A percentile compares a stretch with the other conserved stretches of the same genome.
Evolutionary conservation across 768 basidiomycete species (phyloP).

Genomic region (Mycena pura): DNA sequence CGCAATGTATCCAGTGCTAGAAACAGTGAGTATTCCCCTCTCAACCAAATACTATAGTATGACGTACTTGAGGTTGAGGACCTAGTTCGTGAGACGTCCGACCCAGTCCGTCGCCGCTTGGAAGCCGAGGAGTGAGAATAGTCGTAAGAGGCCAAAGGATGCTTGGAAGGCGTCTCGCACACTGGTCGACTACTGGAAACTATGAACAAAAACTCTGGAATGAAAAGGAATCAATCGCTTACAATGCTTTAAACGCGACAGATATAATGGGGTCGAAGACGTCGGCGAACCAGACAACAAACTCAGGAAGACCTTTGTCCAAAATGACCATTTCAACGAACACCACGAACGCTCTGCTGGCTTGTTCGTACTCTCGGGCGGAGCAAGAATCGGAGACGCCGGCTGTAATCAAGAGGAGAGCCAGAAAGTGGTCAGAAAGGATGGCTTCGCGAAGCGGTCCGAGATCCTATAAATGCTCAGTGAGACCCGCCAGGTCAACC

Average conservation of each 20-base stretch:
- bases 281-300: conserved; percentile 9
- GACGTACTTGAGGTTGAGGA: not conserved
- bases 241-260: conserved; percentile 4
- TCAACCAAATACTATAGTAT: not conserved
- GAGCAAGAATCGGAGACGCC: conserved; percentile 7
- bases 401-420: not conserved
- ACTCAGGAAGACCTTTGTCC: conserved; percentile 12
- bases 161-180: not conserved
- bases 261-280: conserved; percentile 12
- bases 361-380: conserved; percentile 1
- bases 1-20: conserved; percentile 5
- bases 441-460: conserved; percentile 10
- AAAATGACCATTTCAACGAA: conserved; percentile 16
- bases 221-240: not conserved
- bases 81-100: not conserved
- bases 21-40: not conserved
- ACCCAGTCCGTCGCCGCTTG: conserved; percentile 3
- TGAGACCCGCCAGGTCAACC: not conserved
- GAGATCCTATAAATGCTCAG: not conserved
- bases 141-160: not conserved
- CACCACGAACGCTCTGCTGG: conserved; percentile 5
- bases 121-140: not conserved
- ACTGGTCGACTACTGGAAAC: not conserved
- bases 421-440: conserved; percentile 10
- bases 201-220: not conserved